phyloP scores from a whole-genome alignment of 2,329 filamentous ascomycete species.

The Rosellinia necatrix region DNA sequence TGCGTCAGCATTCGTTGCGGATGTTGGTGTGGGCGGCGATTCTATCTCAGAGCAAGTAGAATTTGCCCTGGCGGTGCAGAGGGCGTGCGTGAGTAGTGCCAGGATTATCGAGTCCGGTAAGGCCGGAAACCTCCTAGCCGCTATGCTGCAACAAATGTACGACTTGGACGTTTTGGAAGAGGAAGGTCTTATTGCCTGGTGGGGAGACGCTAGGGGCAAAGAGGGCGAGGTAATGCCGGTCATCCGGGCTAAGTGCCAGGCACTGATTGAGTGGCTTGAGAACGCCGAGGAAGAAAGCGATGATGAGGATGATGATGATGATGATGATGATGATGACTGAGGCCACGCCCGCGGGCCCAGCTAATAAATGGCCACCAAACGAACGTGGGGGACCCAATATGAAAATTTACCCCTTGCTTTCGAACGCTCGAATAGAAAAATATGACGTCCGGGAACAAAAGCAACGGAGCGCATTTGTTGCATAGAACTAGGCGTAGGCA shows the following conservation, averaged over 20 bases:
- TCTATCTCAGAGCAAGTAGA: slow-evolving; percentile 80
- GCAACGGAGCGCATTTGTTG: too few relatives aligned
- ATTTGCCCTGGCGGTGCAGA: slow-evolving; percentile 80
- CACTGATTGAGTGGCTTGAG: slow-evolving; percentile 83
- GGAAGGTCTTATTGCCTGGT: slow-evolving; percentile 88
- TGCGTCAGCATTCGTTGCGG: slow-evolving; percentile 59
- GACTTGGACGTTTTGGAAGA: slow-evolving; percentile 84
- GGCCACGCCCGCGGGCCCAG: neutral
- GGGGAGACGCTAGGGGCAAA: slow-evolving; percentile 72
- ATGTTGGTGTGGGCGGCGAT: slow-evolving; percentile 67
- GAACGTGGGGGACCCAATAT: too few relatives aligned
- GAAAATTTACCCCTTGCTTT: too few relatives aligned
- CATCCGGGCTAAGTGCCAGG: slow-evolving; percentile 74
- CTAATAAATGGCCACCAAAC: neutral
- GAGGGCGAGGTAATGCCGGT: slow-evolving; percentile 70
- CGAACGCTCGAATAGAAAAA: too few relatives aligned
- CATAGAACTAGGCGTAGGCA: too few relatives aligned
- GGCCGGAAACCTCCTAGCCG: slow-evolving; percentile 70
- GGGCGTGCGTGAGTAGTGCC: slow-evolving; percentile 69
- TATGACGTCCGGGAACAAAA: too few relatives aligned
- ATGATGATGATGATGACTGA: slow-evolving; percentile 40
- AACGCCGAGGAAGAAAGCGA: slow-evolving; percentile 75
- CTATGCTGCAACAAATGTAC: slow-evolving; percentile 82
- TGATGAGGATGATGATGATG: slow-evolving; percentile 71
- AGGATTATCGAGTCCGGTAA: slow-evolving; percentile 59